Evolutionary conservation across 306 rosid species (phyloP), one percentile per base, ranked within the genome.

Genomic region (Arachis stenosperma): DNA sequence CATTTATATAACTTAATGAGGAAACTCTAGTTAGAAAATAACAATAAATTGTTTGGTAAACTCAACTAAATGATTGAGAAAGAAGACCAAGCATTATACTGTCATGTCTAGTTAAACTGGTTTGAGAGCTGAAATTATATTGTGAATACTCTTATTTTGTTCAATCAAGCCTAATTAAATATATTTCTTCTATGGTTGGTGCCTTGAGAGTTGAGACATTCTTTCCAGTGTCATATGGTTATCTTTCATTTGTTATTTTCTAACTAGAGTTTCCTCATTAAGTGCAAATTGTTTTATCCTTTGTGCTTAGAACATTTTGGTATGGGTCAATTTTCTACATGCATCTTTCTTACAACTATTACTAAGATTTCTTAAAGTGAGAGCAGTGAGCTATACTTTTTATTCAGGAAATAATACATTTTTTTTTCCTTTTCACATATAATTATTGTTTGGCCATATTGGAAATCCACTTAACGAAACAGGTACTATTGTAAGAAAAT

Each of bases 301-400:
- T 12, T 68, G 6, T 76, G 70, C 46, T 59, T 36, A 8, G 53
- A 22, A 48, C 61, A 7, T 40, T 51, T 42, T 69, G 13, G n/a
- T 17, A 13, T 51, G 27, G 67, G 59, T 6, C 75, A 29, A 10
- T 41, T 62, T 70, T 63, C 44, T 46, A 10, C 44, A 70, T 46
- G 59, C 76, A 62, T 78, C 39, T 53, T 70, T 8, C 37, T 71
- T 50, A 58, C 41, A 46, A 15, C 53, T 54, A 11, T 57, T 47
- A 44, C 53, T 59, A 70, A 12, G n/a, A 63, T 43, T 36, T 42
- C n/a, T 62, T 39, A 41, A 11, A 2, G n/a, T 39, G 44, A 41
- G 53, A 40, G 43, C 7, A 5, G 50, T 37, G 59, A 68, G 4
- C 6, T 61, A 42, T 13, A 51, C 27, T 33, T 2, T 59, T 37